Percentiles rank a stretch among this genome's conserved stretches.
Evolutionary conservation across 176 grass and related monocot species (phyloP).

Genomic region (Saccharum spontaneum): DNA sequence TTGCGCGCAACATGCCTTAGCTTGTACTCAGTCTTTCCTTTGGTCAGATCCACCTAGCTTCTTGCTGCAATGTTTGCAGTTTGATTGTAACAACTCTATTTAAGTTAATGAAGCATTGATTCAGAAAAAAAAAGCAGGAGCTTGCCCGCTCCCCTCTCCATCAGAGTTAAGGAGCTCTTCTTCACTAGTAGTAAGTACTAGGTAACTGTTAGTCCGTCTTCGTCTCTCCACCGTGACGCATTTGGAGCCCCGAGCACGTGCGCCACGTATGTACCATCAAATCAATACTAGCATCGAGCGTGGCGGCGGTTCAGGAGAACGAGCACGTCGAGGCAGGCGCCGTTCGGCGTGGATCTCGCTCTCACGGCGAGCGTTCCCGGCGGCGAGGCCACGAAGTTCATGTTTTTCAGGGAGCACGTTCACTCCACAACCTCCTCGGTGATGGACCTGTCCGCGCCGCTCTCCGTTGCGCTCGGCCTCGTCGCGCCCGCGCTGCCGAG

Average conservation of each 20-base stretch:
- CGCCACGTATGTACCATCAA: neutral
- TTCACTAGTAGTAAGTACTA: slow-evolving; percentile 63
- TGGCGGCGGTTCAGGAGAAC: neutral
- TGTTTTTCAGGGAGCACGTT: slow-evolving; percentile 66
- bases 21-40: no score
- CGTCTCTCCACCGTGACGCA: neutral
- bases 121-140: no score
- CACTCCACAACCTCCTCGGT: slow-evolving; percentile 72
- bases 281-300: slow-evolving; percentile 29
- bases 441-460: slow-evolving; percentile 73
- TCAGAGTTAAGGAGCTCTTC: slow-evolving; percentile 75
- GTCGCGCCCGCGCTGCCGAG: slow-evolving; percentile 59
- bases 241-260: neutral
- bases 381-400: slow-evolving; percentile 50
- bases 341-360: slow-evolving; percentile 67
- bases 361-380: slow-evolving; percentile 33
- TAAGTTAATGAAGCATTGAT: no score
- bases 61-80: no score
- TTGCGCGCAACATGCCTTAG: no score
- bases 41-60: no score
- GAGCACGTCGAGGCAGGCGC: slow-evolving; percentile 48
- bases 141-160: slow-evolving; percentile 49
- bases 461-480: slow-evolving; percentile 68
- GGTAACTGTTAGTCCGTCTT: slow-evolving; percentile 8
- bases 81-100: no score